These are phyloP conservation scores for Leccinum aurantiacum DNA, from an alignment of 768 basidiomycete species.

Conservation along the genomic window DNA sequence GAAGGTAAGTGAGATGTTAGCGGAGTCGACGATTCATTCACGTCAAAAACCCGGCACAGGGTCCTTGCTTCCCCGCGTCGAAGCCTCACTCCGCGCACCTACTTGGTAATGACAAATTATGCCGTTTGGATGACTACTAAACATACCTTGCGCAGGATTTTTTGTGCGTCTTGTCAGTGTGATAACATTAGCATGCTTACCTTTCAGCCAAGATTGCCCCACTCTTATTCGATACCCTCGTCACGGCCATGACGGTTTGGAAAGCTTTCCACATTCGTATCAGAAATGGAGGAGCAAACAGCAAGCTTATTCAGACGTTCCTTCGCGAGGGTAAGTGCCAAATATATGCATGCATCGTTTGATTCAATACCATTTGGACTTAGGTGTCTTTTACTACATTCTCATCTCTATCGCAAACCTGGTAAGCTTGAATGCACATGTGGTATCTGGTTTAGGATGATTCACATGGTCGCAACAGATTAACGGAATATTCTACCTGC, in stretches of 20 bases:
- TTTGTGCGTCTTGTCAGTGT: constrained; percentile 44
- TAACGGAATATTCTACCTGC: constrained; percentile 85
- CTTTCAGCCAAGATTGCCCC: constrained; percentile 63
- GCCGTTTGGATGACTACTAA: constrained; percentile 4
- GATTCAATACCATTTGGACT: not conserved
- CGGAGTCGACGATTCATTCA: not conserved
- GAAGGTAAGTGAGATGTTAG: constrained; percentile 41
- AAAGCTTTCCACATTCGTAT: constrained; percentile 77
- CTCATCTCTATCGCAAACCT: constrained; percentile 86
- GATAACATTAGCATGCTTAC: constrained; percentile 6
- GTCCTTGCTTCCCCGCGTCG: constrained; percentile 79
- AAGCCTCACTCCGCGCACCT: constrained; percentile 83
- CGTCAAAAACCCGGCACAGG: constrained; percentile 39
- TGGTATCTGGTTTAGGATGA: not conserved
- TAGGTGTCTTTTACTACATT: constrained; percentile 80
- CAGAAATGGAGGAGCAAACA: constrained; percentile 72
- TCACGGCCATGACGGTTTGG: constrained; percentile 78
- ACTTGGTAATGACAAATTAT: constrained; percentile 50
- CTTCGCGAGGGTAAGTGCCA: constrained; percentile 64
- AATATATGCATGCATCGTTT: constrained; percentile 3
- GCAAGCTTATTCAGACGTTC: constrained; percentile 80
- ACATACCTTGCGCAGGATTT: constrained; percentile 41
- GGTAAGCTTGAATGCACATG: constrained; percentile 31
- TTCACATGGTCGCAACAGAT: constrained; percentile 38
- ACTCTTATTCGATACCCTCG: constrained; percentile 75